Evolutionary conservation across 768 basidiomycete genomes (phyloP).

Genomic region (Lactifluus pinguis): DNA sequence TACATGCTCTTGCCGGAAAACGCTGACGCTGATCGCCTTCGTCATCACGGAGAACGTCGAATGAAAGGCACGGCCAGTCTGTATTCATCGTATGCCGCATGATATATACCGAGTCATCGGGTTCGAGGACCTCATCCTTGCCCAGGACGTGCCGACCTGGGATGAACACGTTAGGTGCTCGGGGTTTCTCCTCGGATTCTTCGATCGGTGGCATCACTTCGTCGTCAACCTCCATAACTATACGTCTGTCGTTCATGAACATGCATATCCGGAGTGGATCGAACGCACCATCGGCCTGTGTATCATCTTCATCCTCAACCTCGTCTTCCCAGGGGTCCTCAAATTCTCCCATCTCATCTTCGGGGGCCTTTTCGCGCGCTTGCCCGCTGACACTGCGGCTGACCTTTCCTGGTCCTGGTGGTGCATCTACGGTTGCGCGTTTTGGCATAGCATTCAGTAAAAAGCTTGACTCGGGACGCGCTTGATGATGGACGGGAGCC

Average conservation of each 20-base stretch:
- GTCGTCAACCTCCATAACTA: constrained; percentile 79
- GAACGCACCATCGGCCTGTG: constrained; percentile 54
- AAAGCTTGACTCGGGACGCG: neutral
- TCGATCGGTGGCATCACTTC: constrained; percentile 70
- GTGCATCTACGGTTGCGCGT: constrained; percentile 38
- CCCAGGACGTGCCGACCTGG: constrained; percentile 65
- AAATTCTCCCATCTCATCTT: constrained; percentile 84
- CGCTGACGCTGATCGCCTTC: constrained; percentile 84
- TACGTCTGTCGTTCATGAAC: constrained; percentile 19
- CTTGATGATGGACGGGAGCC: neutral
- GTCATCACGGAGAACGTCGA: constrained; percentile 85
- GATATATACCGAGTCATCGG: constrained; percentile 91
- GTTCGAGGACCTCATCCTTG: constrained; percentile 82
- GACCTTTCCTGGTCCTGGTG: constrained; percentile 39
- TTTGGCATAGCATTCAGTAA: constrained; percentile 44
- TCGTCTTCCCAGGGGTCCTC: constrained; percentile 99
- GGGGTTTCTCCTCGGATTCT: constrained; percentile 63
- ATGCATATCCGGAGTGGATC: constrained; percentile 2
- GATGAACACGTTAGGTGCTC: constrained; percentile 59
- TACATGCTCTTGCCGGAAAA: constrained; percentile 78
- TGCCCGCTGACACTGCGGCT: constrained; percentile 30
- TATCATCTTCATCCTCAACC: constrained; percentile 79
- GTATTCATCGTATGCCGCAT: constrained; percentile 95
- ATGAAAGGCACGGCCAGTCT: constrained; percentile 94
- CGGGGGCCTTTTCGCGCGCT: constrained; percentile 35